These are phyloP conservation scores for Ophiostoma perfectum DNA, from an alignment of 2,329 filamentous ascomycete genomes.

Conservation along the genomic window DNA sequence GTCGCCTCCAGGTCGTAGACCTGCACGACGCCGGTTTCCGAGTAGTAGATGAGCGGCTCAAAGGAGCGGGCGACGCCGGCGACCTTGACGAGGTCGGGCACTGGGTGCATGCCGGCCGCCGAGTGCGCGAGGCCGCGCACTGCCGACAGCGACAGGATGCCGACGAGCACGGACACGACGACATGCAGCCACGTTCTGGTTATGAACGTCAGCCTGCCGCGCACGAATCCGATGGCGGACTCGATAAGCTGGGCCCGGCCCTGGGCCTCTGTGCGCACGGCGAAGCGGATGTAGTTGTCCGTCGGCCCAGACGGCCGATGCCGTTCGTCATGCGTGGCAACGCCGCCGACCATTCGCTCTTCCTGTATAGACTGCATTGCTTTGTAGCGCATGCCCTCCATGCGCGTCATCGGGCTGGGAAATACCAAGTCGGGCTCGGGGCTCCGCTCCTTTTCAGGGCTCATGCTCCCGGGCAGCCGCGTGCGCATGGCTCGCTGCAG, in stretches of 20 bases:
- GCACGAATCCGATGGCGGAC: constrained; percentile 59
- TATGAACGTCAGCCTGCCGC: constrained; percentile 52
- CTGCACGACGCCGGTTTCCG: constrained; percentile 79
- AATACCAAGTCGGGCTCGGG: constrained; percentile 42
- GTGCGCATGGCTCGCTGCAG: constrained; percentile 51
- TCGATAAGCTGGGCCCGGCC: constrained; percentile 83
- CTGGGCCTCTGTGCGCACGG: constrained; percentile 79
- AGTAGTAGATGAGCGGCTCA: constrained; percentile 91
- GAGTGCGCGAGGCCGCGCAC: constrained; percentile 65
- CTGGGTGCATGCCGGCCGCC: constrained; percentile 53
- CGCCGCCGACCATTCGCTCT: constrained; percentile 21
- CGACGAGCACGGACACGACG: constrained; percentile 55
- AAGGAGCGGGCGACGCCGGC: constrained; percentile 85
- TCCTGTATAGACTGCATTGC: constrained; percentile 24
- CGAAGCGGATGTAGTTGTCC: constrained; percentile 70
- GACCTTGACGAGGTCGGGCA: constrained; percentile 84
- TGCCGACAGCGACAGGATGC: constrained; percentile 59
- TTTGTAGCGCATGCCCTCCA: constrained; percentile 14
- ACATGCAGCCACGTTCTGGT: constrained; percentile 67
- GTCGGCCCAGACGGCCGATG: neutral
- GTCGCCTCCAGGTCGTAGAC: constrained; percentile 86
- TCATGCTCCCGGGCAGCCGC: constrained; percentile 51
- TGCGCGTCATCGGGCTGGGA: constrained; percentile 23
- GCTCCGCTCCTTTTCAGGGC: constrained; percentile 49
- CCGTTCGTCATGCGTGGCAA: neutral